Base-by-base conservation (phyloP, 768 basidiomycete species). In the Pisolithus microcarpus region DNA sequence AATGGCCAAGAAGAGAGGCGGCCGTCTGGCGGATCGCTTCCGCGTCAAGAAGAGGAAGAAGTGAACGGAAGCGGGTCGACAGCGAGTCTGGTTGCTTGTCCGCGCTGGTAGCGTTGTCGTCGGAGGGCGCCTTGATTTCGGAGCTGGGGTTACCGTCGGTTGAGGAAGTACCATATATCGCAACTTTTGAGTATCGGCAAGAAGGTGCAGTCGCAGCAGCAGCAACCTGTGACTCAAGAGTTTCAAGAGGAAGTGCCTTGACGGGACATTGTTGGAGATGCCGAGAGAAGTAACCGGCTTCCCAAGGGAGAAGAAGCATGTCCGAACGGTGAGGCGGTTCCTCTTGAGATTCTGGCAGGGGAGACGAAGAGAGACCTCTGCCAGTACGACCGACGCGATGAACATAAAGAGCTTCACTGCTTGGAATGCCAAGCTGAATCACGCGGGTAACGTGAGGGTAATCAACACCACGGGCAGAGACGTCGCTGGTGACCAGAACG, bases 361-460 rank as follows among this genome's bases (percentile, higher is more conserved):
- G 4, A 47, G 44, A 26, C 84, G 85, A 7, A 66, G 67, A 65
- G 7, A 75, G 73, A 2, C 80, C 86, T 56, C 91, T 81, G 19
- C 88, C 91, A 0, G 92, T 91, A 49, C 91, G 78, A 3, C 89
- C 87, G 40, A 95, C 80, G 51, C 93, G 85, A 58, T 93, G 90
- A 46, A 92, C 73, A 63, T 96, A 95, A 56, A 84, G 78, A 19
- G 91, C 85, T 9, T 78, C 67, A 1, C 69, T 73, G 6, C 69
- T 64, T 2, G 95, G 93, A 7, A 87, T 73, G 46, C 95, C 93
- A 46, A 99, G 74, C 65, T 97, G 96, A 56, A 98, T 86, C 54
- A 94, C 87, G 37, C 92, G 82, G 0, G 89, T 90, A 19, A 93
- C 87, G 18, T 79, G 81, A 7, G 91, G 91, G 64, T 94, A 95